Conservation (phyloP, 805 yeast species). For the Candida ortonii region DNA sequence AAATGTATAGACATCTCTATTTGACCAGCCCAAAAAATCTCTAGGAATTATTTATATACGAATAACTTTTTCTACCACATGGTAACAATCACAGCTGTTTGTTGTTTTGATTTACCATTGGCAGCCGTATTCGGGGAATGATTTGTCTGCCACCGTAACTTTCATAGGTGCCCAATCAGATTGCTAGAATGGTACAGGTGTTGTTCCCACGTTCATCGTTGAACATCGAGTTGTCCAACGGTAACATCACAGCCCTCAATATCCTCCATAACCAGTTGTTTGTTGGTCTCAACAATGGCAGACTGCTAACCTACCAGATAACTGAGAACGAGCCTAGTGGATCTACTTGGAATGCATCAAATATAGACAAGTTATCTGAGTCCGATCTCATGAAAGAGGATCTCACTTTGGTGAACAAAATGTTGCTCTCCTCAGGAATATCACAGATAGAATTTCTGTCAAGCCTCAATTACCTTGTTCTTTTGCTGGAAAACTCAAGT, state of each 20-base stretch:
- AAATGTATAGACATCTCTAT: not conserved
- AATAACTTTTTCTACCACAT: not conserved
- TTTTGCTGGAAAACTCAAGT: constrained; percentile 28
- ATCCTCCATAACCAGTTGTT: constrained; percentile 17
- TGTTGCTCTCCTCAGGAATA: constrained; percentile 22
- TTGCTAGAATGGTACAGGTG: constrained; percentile 21
- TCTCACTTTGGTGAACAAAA: constrained; percentile 16
- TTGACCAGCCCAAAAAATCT: no score
- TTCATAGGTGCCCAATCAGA: no score
- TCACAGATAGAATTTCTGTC: constrained; percentile 33
- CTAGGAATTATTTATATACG: not conserved
- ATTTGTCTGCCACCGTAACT: no score
- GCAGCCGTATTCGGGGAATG: no score
- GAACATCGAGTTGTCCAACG: constrained; percentile 11
- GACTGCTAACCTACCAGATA: constrained; percentile 20
- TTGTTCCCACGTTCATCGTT: constrained; percentile 17
- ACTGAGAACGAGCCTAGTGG: constrained; percentile 6
- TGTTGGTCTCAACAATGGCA: constrained; percentile 22
- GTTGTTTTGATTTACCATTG: no score
- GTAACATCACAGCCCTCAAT: constrained; percentile 21
- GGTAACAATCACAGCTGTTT: no score
- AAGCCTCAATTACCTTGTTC: constrained; percentile 31
- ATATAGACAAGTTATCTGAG: constrained; percentile 2
- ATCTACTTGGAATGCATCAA: constrained; percentile 2
- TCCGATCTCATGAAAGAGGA: constrained; percentile 14